Evolutionary conservation across 768 basidiomycete genomes (phyloP).

Genomic region (Lanmaoa rubissima): DNA sequence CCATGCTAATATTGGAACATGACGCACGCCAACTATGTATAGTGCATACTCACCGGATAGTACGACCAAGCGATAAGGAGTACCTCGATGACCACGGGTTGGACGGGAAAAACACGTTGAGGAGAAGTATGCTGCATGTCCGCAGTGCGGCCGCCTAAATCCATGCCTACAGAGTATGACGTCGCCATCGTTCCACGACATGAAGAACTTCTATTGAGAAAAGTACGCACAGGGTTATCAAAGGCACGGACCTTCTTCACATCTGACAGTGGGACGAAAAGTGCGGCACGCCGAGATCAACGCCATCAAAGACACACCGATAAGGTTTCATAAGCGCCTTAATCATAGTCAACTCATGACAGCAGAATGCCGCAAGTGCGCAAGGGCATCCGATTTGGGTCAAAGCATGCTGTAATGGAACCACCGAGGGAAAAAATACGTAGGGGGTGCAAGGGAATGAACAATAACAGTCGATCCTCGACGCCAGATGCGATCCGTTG

Average conservation of each 20-base stretch:
- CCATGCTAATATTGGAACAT: conserved; percentile 8
- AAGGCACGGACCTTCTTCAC: conserved; percentile 25
- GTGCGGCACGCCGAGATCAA: conserved; percentile 26
- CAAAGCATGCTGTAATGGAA: conserved; percentile 25
- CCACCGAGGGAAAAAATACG: conserved; percentile 10
- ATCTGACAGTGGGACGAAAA: conserved; percentile 18
- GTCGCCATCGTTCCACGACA: conserved; percentile 21
- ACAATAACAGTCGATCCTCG: conserved; percentile 22
- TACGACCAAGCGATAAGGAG: too few species aligned
- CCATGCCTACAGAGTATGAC: conserved; percentile 11
- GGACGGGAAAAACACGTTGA: conserved; percentile 3
- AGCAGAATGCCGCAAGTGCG: conserved; percentile 15
- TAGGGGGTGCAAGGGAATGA: conserved; percentile 6
- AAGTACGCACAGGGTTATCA: conserved; percentile 19
- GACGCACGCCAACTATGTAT: conserved; percentile 3
- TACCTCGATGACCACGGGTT: not conserved
- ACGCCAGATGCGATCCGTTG: conserved; percentile 10
- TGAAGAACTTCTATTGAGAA: conserved; percentile 21
- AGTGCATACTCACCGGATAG: not conserved
- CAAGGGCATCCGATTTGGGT: conserved; percentile 10
- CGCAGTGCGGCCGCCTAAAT: conserved; percentile 25
- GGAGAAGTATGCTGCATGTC: conserved; percentile 14
- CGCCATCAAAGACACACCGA: conserved; percentile 24
- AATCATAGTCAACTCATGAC: conserved; percentile 25
- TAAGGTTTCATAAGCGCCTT: conserved; percentile 31